These are phyloP conservation scores for Rhododendron molle DNA, from an alignment of 148 eudicot genomes.

Conservation along the genomic window DNA sequence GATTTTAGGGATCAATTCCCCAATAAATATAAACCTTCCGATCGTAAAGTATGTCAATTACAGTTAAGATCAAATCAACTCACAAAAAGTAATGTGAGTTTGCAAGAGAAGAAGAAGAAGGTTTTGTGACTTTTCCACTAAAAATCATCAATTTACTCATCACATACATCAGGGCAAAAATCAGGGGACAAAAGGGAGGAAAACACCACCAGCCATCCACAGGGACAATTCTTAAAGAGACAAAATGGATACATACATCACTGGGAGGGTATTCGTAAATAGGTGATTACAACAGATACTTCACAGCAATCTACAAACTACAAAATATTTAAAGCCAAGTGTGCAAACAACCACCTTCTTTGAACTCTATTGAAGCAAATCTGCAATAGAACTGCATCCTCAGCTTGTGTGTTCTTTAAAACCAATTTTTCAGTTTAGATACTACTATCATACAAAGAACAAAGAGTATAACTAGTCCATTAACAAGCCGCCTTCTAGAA, in stretches of 20 bases:
- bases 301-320: neutral
- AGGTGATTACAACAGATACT: neutral
- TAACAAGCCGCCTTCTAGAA: neutral
- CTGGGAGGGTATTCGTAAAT: neutral
- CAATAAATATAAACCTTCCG: no score
- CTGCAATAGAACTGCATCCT: neutral
- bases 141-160: no score
- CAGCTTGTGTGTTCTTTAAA: neutral
- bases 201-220: neutral
- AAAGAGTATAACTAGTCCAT: neutral
- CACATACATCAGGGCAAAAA: no score
- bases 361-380: neutral
- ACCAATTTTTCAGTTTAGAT: neutral
- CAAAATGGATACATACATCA: neutral
- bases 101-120: no score
- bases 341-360: neutral
- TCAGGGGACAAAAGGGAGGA: no score
- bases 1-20: no score
- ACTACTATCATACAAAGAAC: neutral
- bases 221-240: neutral
- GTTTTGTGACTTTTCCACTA: no score
- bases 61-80: no score
- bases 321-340: neutral
- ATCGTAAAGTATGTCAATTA: no score
- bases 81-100: no score